phyloP scores from a whole-genome alignment of 2,329 filamentous ascomycete genomes.

The Colletotrichum truncatum region DNA sequence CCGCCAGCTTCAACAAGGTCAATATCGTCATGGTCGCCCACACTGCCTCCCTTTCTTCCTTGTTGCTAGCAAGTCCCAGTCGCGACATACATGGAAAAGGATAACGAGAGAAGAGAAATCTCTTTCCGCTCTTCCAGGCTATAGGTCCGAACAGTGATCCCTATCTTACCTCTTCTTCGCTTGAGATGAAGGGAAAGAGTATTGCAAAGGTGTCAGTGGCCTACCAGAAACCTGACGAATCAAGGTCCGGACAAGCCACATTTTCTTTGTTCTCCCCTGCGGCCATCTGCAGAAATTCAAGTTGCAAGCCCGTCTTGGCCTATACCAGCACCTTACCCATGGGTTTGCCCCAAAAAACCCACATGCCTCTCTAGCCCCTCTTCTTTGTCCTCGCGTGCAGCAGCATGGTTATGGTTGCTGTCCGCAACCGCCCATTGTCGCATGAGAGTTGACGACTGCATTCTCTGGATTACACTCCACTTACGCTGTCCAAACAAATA shows the following conservation, averaged over 20 bases:
- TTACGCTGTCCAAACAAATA: neutral
- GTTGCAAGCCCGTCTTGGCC: neutral
- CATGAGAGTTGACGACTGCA: slow-evolving; percentile 20
- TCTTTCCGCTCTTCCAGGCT: neutral
- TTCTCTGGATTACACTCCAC: slow-evolving; percentile 11
- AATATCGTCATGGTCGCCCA: neutral
- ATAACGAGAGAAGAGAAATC: neutral
- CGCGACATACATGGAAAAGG: no score
- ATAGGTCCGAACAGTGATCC: neutral
- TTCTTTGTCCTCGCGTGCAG: slow-evolving; percentile 29
- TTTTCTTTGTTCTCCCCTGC: slow-evolving; percentile 25
- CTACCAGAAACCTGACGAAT: slow-evolving; percentile 29
- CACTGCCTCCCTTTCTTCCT: neutral
- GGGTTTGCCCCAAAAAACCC: slow-evolving; percentile 18
- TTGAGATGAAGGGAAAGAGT: neutral
- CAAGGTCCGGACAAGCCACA: slow-evolving; percentile 13
- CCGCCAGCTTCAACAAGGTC: slow-evolving; percentile 17
- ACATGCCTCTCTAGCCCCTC: slow-evolving; percentile 10
- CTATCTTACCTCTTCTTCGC: neutral
- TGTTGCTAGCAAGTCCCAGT: no score
- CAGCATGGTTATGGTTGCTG: slow-evolving; percentile 21
- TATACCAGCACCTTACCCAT: neutral
- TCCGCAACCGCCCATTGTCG: slow-evolving; percentile 30
- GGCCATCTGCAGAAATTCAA: slow-evolving; percentile 18
- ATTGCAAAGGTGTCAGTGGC: neutral